Conservation (phyloP, 2,329 filamentous ascomycete genomes). For the Colletotrichum costaricense region DNA sequence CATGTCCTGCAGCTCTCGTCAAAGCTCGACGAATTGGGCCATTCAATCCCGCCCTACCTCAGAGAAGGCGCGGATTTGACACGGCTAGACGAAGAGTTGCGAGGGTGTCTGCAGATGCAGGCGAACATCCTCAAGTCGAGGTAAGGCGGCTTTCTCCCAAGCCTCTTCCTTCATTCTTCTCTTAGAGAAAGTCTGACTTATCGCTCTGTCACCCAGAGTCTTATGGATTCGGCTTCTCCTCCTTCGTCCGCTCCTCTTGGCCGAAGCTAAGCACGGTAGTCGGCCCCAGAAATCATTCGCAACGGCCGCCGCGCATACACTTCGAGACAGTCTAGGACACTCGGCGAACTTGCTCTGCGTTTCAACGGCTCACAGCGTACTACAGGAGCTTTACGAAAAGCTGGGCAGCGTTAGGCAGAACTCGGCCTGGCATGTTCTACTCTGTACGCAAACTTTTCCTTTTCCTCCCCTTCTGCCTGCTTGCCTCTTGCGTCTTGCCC, state of each 20-base stretch:
- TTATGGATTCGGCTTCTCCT: slow-evolving; percentile 11
- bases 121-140: slow-evolving; percentile 21
- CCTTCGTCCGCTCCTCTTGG: not conserved
- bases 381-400: slow-evolving; percentile 14
- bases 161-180: too few relatives aligned
- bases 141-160: not conserved
- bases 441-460: not conserved
- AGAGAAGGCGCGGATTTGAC: not conserved
- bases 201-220: not conserved
- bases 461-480: not conserved
- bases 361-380: slow-evolving; percentile 2
- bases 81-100: not conserved
- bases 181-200: not conserved
- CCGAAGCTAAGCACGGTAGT: not conserved
- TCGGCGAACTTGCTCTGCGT: slow-evolving; percentile 7
- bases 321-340: not conserved
- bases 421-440: slow-evolving; percentile 12
- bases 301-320: not conserved
- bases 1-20: slow-evolving; percentile 1
- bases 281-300: not conserved
- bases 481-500: not conserved
- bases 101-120: slow-evolving; percentile 10
- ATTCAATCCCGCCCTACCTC: not conserved
- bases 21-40: not conserved
- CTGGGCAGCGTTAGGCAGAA: slow-evolving; percentile 10